Base-by-base conservation (phyloP, 352 stramenopile genomes). In the Phytopythium montanum region DNA sequence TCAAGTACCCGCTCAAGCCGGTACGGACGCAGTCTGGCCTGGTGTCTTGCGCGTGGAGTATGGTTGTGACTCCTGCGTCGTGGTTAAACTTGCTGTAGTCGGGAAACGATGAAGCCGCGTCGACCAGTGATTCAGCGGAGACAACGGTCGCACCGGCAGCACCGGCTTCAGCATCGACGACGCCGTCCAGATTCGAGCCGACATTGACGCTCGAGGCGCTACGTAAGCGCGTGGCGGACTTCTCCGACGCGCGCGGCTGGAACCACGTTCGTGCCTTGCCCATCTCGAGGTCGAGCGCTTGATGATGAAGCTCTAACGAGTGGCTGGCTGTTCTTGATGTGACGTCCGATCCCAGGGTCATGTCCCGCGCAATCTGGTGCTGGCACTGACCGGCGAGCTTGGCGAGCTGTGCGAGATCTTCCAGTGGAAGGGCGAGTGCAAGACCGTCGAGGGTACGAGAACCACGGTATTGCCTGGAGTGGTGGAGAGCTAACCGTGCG, bases 331-430 rank as follows among this genome's bases (percentile, higher is more conserved):
- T 10, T 36, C 31, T 42, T 42, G 36, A 13, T 13, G 12, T 42
- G 36, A 9, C 31, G 31, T 7, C 6, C 31, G 7, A 18, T 14
- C 25, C 39, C 39, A 45, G 39, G 18, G 1, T n/a, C 38, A 45
- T 8, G 18, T 46, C 10, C 80, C 96, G 48, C 87, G 96, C 5
- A 99, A 98, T 69, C 69, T 99, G 39, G 51, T 98, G 31, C 68
- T 99, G 42, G 97, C 96, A 21, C 68, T 99, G 10, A 81, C 96
- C 8, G 95, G 95, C 21, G 96, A 99, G 76, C 77, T 98, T 3
- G 96, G 97, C 33, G 97, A 99, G 70, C 64, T 99, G 45, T 92
- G 89, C 23, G 94, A 98, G 74, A 96, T 96, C 44, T 75, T 79
- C 34, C 96, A 99, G 76, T 99, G 95, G 95, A 88, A 89, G 48